These are phyloP conservation scores for Globisporangium echinulatum DNA, from an alignment of 352 stramenopile species.

Conservation along the genomic window DNA sequence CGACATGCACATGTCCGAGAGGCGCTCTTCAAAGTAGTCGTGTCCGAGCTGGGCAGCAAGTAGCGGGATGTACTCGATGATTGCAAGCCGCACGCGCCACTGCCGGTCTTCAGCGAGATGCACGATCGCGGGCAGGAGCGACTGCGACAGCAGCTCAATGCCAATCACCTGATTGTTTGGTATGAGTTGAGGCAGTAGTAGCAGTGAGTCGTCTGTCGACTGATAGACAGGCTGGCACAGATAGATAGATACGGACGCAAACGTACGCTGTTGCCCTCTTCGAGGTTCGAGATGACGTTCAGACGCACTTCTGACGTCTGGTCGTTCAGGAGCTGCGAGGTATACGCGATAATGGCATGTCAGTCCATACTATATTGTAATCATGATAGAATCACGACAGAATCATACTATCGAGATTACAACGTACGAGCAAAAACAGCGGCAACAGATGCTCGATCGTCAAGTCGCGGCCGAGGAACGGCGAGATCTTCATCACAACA, in stretches of 20 bases:
- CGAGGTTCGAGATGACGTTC: constrained; percentile 98
- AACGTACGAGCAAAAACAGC: constrained; percentile 87
- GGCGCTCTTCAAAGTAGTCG: constrained; percentile 95
- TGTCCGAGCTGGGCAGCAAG: constrained; percentile 93
- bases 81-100: constrained; percentile 96
- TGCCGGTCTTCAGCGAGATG: constrained; percentile 98
- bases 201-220: too few species aligned
- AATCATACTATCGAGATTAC: neutral
- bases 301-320: constrained; percentile 96
- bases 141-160: constrained; percentile 95
- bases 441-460: constrained; percentile 93
- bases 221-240: too few species aligned
- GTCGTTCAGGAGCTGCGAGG: constrained; percentile 89
- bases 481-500: constrained; percentile 94
- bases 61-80: constrained; percentile 98
- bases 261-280: constrained; percentile 90
- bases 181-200: neutral
- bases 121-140: constrained; percentile 96
- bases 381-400: too few species aligned
- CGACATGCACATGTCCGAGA: constrained; percentile 93
- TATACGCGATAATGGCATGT: neutral
- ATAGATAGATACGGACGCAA: neutral
- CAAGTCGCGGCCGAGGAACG: constrained; percentile 90
- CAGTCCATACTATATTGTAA: neutral
- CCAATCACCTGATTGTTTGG: constrained; percentile 86